Conservation (phyloP, 345 rosid genomes). For the Clarkia xantiana region DNA sequence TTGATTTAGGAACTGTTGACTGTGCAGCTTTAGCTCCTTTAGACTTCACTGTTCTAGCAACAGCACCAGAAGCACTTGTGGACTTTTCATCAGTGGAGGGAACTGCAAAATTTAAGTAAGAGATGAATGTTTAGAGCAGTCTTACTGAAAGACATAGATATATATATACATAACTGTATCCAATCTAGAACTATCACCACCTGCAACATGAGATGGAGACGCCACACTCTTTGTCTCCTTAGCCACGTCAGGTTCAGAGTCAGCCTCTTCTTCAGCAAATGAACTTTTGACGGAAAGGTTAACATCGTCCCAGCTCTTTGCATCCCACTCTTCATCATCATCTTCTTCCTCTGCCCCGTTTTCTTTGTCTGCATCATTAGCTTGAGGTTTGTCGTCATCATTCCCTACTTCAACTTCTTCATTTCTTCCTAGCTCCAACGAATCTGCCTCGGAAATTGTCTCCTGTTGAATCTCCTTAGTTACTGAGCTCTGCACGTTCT, state of each 20-base stretch:
- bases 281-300: conserved; percentile 62
- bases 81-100: conserved; percentile 21
- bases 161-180: conserved; percentile 4
- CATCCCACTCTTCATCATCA: conserved; percentile 88
- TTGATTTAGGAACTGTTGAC: conserved; percentile 22
- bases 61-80: conserved; percentile 16
- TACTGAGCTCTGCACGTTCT: conserved; percentile 30
- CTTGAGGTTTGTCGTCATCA: conserved; percentile 32
- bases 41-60: conserved; percentile 14
- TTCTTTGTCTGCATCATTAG: conserved; percentile 30
- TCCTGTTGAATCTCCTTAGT: conserved; percentile 26
- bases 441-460: conserved; percentile 21
- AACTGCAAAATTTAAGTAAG: conserved; percentile 4
- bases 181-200: conserved; percentile 14
- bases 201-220: conserved; percentile 24
- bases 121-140: background rate
- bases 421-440: conserved; percentile 29
- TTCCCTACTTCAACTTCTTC: conserved; percentile 27
- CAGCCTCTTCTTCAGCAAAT: conserved; percentile 83
- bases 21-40: conserved; percentile 18
- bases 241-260: conserved; percentile 41
- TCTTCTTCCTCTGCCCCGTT: conserved; percentile 63
- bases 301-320: conserved; percentile 90
- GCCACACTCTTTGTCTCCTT: conserved; percentile 31
- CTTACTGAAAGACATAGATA: background rate